These are phyloP conservation scores for Zea mays DNA, from an alignment of 176 grass and related monocot species.

Conservation along the genomic window Zm-B73-REFERENCE-NAM-5.0 NC_050097.1:35533501-35534000, in stretches of 20 bases:
- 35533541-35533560: constrained; percentile 64
- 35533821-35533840: not conserved
- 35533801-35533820: not conserved
- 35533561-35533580: constrained; percentile 87
- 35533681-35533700: constrained; percentile 62
- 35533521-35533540: constrained; percentile 39
- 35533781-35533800: not conserved
- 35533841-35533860: constrained; percentile 58
- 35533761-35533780: constrained; percentile 25
- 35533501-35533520: not conserved
- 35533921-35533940: constrained; percentile 97
- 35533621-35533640: not conserved
- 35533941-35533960: constrained; percentile 51
- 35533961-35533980: too few species aligned
- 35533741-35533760: constrained; percentile 66
- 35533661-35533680: not conserved
- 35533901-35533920: constrained; percentile 85
- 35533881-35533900: constrained; percentile 72
- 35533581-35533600: constrained; percentile 71
- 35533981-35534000: too few species aligned
- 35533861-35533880: constrained; percentile 72
- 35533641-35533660: not conserved
- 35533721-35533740: constrained; percentile 75
- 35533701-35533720: constrained; percentile 76
- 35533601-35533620: constrained; percentile 42